phyloP scores from a whole-genome alignment of 2,329 filamentous ascomycete species.

The Peltaster fructicola region DNA sequence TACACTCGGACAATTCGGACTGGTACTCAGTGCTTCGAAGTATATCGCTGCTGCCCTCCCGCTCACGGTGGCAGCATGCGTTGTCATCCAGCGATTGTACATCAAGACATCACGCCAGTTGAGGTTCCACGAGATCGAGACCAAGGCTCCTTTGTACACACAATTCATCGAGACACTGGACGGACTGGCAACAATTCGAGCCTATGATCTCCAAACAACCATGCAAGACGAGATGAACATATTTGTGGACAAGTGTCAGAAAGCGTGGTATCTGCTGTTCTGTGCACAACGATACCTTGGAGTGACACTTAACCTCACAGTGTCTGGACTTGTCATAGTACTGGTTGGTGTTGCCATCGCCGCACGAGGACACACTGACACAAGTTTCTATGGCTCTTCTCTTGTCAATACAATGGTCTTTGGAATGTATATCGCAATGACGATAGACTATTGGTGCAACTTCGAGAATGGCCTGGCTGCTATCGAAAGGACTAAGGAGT shows the following conservation, averaged over 20 bases:
- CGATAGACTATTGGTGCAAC: conserved; percentile 37
- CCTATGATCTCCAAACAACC: conserved; percentile 29
- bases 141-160: conserved; percentile 32
- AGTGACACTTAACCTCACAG: conserved; percentile 22
- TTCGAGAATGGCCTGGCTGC: conserved; percentile 42
- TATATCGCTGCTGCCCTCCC: conserved; percentile 25
- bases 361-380: conserved; percentile 24
- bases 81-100: conserved; percentile 28
- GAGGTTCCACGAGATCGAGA: conserved; percentile 36
- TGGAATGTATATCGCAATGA: conserved; percentile 31
- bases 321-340: conserved; percentile 17
- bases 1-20: too few relatives aligned
- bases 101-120: conserved; percentile 31
- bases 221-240: conserved; percentile 21
- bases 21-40: conserved; percentile 13
- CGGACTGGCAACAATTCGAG: conserved; percentile 33
- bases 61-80: conserved; percentile 14
- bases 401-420: conserved; percentile 37
- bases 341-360: conserved; percentile 18
- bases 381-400: conserved; percentile 35
- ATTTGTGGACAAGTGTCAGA: conserved; percentile 24
- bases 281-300: conserved; percentile 28
- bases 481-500: conserved; percentile 37
- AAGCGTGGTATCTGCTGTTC: conserved; percentile 28
- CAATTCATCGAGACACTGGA: conserved; percentile 34